Percentiles rank a stretch among this genome's conserved stretches.
Conservation (phyloP, 495 filamentous ascomycete genomes). For the Annulohypoxylon stygium region DNA sequence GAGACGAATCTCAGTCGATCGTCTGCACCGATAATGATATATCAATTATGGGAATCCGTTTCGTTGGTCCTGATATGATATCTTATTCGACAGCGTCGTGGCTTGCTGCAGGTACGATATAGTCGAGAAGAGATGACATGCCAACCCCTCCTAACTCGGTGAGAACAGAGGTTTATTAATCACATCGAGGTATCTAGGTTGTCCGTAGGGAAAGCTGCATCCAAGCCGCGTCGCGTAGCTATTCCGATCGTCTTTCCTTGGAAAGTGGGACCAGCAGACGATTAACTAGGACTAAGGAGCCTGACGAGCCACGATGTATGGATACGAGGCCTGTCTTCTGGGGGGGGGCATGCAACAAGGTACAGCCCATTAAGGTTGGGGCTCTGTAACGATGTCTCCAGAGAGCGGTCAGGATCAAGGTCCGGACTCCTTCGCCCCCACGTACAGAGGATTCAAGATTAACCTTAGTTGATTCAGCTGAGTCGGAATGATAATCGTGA, state of each 20-base stretch:
- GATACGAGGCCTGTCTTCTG: slow-evolving; percentile 36
- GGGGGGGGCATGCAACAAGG: slow-evolving; percentile 26
- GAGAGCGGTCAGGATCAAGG: slow-evolving; percentile 29
- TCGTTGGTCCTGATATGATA: neutral
- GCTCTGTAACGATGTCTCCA: slow-evolving; percentile 32
- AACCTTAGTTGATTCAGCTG: slow-evolving; percentile 33
- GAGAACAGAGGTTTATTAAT: slow-evolving; percentile 39
- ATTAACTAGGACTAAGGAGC: slow-evolving; percentile 17
- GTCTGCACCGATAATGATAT: slow-evolving; percentile 9
- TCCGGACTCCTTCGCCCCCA: slow-evolving; percentile 31
- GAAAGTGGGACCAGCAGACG: slow-evolving; percentile 6
- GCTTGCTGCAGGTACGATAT: slow-evolving; percentile 29
- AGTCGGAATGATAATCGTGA: slow-evolving; percentile 1
- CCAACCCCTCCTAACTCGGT: neutral
- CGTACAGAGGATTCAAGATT: neutral
- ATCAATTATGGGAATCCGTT: slow-evolving; percentile 4
- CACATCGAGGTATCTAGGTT: slow-evolving; percentile 20
- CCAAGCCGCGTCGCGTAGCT: slow-evolving; percentile 24
- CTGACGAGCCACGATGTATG: slow-evolving; percentile 17
- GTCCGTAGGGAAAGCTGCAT: slow-evolving; percentile 17
- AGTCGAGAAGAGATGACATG: slow-evolving; percentile 22
- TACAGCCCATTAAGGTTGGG: slow-evolving; percentile 38
- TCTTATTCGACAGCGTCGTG: slow-evolving; percentile 8
- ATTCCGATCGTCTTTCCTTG: slow-evolving; percentile 10
- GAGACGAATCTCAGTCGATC: neutral